Base-by-base conservation (phyloP, 257 asterid species). In the Knoxia roxburghii region DNA sequence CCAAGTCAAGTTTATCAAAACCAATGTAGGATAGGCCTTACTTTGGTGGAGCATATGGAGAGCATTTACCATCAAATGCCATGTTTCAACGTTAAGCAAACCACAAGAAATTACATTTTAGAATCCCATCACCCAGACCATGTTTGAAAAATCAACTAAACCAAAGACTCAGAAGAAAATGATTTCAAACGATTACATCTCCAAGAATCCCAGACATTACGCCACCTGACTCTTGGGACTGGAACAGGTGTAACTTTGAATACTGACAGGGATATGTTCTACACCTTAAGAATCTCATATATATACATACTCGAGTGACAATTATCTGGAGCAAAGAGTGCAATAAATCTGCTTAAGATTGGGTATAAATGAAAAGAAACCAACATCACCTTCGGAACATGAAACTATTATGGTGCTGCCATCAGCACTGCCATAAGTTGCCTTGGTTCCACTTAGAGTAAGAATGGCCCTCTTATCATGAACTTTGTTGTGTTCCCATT, bases 391-490 rank as follows among this genome's bases (percentile, higher is more conserved):
- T 90, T 94, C 99, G 66, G 99, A 94, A 81, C 95, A 84, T 43
- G 99, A 94, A 58, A 81, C 85, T 69, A 89, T 46, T 54, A 90
- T 33, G 29, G 89, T 62, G 74, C 96, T 87, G 64, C 98, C 99
- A 83, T 94, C 99, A 41, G 91, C 98, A 43, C 61, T 90, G 67
- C 99, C 98, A 81, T 85, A 90, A 35, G 93, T 87, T 39, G 99
- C 95, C 79, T 78, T 87, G 68, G 96, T 61, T 70, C 91, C 96
- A 27, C 77, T 78, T 53, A 94, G 80, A 62, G 98, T 94, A 70
- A 94, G 70, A 75, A 90, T 76, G 69, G 73, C 79, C 75, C 77
- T 90, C 80, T 87, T 81, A 56, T 87, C 99, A 26, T 94, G 99
- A 67, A 89, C 90, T 84, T 85, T 89, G 41, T 81, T 93, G 29